These are phyloP conservation scores for Globisporangium yorkense DNA, from an alignment of 352 stramenopile genomes.

Conservation along the genomic window DNA sequence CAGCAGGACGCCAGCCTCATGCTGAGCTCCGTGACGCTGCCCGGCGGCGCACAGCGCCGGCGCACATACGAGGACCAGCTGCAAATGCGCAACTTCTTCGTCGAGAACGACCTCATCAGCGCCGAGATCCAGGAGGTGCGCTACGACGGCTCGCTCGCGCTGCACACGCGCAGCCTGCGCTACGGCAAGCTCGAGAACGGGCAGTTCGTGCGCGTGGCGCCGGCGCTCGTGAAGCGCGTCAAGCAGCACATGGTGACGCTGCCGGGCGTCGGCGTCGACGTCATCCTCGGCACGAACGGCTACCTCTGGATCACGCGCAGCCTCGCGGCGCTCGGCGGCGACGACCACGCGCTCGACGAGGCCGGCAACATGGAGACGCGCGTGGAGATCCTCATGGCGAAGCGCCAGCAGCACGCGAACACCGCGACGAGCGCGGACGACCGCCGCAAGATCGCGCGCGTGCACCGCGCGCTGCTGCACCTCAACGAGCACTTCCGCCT, in stretches of 20 bases:
- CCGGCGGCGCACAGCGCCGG: constrained; percentile 93
- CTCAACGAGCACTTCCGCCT: constrained; percentile 87
- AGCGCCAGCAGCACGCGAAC: constrained; percentile 83
- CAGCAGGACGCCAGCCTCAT: constrained; percentile 85
- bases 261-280: constrained; percentile 68
- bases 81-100: constrained; percentile 94
- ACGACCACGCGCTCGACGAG: constrained; percentile 26
- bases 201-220: constrained; percentile 85
- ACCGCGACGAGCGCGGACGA: constrained; percentile 74
- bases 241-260: constrained; percentile 94
- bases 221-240: constrained; percentile 88
- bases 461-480: constrained; percentile 86
- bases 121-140: constrained; percentile 85
- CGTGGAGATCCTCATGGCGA: constrained; percentile 90
- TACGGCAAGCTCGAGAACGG: constrained; percentile 97
- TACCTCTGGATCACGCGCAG: constrained; percentile 93
- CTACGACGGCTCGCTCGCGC: constrained; percentile 89
- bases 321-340: constrained; percentile 39
- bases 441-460: constrained; percentile 77
- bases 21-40: constrained; percentile 93
- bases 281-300: constrained; percentile 94
- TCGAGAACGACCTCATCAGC: constrained; percentile 95
- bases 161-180: constrained; percentile 92
- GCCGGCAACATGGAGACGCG: constrained; percentile 70
- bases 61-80: constrained; percentile 96